phyloP scores from a whole-genome alignment of 176 grass and related monocot genomes.

The Rhynchospora breviuscula region DNA sequence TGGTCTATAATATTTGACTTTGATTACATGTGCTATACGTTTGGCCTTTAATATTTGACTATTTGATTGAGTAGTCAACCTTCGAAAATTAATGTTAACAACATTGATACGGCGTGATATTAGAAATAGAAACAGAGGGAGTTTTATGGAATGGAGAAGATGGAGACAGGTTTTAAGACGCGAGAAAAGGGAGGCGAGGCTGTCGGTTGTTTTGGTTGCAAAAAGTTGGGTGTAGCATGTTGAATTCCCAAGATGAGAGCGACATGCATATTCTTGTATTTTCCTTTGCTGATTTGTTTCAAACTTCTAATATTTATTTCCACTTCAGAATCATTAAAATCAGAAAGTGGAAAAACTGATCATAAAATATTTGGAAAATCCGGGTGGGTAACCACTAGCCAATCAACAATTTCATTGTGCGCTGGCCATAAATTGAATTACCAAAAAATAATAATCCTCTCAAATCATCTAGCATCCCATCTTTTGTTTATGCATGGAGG shows the following conservation, averaged over 20 bases:
- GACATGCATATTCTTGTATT: neutral
- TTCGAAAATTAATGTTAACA: neutral
- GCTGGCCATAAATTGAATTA: too few relatives aligned
- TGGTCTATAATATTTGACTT: too few relatives aligned
- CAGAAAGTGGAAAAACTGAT: neutral
- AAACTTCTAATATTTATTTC: neutral
- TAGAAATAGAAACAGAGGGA: neutral
- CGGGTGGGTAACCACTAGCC: neutral
- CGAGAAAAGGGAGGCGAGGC: neutral
- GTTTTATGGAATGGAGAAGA: neutral
- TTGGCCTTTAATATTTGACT: neutral
- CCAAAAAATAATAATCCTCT: too few relatives aligned
- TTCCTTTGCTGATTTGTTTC: neutral
- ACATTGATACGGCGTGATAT: neutral
- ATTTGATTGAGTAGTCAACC: neutral
- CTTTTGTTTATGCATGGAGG: too few relatives aligned
- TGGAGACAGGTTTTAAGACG: neutral
- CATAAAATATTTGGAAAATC: neutral
- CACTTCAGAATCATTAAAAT: neutral
- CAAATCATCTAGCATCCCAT: too few relatives aligned
- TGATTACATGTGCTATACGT: neutral
- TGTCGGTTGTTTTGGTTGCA: slow-evolving; percentile 28
- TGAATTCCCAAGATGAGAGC: slow-evolving; percentile 3
- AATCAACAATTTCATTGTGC: too few relatives aligned
- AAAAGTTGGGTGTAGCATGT: neutral